A percentile compares a stretch with the other conserved stretches of the same genome.
phyloP scores from a whole-genome alignment of 2,329 filamentous ascomycete species.

The Fusarium avenaceum region DNA sequence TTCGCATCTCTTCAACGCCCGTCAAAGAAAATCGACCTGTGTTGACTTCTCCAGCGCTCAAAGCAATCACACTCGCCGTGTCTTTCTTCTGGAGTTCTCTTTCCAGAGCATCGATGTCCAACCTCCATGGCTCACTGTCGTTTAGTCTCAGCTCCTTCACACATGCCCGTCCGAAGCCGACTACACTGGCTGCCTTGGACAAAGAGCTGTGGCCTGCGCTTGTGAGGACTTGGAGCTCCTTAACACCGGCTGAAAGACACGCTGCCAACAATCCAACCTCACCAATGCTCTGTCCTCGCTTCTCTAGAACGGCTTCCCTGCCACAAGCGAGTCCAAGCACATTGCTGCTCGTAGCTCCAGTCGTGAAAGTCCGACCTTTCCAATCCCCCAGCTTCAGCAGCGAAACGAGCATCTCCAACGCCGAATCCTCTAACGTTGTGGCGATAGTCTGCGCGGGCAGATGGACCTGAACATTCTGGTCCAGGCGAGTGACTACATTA shows the following conservation, averaged over 20 bases:
- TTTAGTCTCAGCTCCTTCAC: constrained; percentile 72
- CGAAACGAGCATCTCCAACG: constrained; percentile 77
- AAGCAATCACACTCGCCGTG: constrained; percentile 78
- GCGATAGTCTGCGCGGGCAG: constrained; percentile 80
- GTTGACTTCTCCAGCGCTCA: constrained; percentile 93
- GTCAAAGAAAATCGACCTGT: constrained; percentile 81
- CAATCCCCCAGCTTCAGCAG: constrained; percentile 75
- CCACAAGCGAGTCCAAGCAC: constrained; percentile 79
- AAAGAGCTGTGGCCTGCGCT: constrained; percentile 88
- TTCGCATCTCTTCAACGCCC: constrained; percentile 69
- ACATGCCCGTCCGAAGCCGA: constrained; percentile 80
- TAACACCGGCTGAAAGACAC: constrained; percentile 72
- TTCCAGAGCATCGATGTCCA: constrained; percentile 78
- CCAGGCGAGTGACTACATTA: constrained; percentile 82
- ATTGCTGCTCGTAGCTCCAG: constrained; percentile 80
- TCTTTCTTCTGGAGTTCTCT: constrained; percentile 64
- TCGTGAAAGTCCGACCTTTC: constrained; percentile 67
- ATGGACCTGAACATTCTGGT: constrained; percentile 89
- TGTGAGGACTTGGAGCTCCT: constrained; percentile 81
- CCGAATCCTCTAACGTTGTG: constrained; percentile 81
- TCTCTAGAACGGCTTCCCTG: constrained; percentile 72
- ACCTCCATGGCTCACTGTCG: constrained; percentile 71
- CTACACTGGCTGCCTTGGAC: constrained; percentile 83
- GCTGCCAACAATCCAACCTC: constrained; percentile 78
- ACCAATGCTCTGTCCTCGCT: constrained; percentile 65